phyloP scores from a whole-genome alignment of 306 rosid genomes.

The Cyamopsis tetragonoloba region DNA sequence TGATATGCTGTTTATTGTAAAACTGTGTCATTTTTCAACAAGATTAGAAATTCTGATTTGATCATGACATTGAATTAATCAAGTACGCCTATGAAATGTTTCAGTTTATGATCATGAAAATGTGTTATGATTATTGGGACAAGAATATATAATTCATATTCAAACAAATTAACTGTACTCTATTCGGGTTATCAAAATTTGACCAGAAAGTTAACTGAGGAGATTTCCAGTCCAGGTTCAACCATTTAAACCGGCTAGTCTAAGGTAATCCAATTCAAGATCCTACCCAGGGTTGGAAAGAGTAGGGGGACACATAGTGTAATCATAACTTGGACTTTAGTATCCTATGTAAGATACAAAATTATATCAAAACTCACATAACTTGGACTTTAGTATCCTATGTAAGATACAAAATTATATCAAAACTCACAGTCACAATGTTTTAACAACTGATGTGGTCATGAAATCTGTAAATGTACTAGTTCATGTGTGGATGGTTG shows the following conservation, averaged over 20 bases:
- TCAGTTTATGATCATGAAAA: neutral
- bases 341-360: too few relatives aligned
- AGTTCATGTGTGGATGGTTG: too few relatives aligned
- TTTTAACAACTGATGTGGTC: too few relatives aligned
- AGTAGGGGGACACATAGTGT: too few relatives aligned
- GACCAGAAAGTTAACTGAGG: neutral
- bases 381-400: too few relatives aligned
- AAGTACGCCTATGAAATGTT: neutral
- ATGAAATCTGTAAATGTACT: too few relatives aligned
- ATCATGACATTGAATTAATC: neutral
- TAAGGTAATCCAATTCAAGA: too few relatives aligned
- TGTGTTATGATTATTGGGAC: neutral
- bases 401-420: too few relatives aligned
- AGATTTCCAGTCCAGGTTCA: neutral
- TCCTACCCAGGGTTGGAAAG: too few relatives aligned
- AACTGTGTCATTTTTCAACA: neutral
- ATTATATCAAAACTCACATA: too few relatives aligned
- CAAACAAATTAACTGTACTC: neutral
- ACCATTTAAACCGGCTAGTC: neutral
- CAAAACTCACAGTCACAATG: too few relatives aligned
- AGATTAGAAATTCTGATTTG: neutral
- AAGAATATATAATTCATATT: neutral
- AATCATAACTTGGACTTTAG: too few relatives aligned
- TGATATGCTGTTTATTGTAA: constrained; percentile 5
- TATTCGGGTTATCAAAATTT: neutral